Conservation (phyloP, 2,329 filamentous ascomycete species). For the Fonsecaea pugnacius region DNA sequence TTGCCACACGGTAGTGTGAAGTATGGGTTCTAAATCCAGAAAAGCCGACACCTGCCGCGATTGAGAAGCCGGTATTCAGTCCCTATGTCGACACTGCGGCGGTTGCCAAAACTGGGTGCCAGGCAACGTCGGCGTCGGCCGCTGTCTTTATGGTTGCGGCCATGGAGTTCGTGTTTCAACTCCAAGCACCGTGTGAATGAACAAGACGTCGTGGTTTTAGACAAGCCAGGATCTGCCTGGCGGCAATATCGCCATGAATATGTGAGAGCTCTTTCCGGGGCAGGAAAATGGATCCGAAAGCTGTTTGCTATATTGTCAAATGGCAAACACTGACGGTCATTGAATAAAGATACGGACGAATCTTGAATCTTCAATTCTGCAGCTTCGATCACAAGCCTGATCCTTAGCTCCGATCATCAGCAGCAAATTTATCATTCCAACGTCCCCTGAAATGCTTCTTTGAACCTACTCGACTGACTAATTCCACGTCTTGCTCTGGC, state of each 20-base stretch:
- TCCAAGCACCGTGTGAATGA: slow-evolving; percentile 15
- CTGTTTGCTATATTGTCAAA: not conserved
- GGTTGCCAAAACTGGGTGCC: slow-evolving; percentile 2
- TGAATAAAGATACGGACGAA: not conserved
- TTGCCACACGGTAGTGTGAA: not conserved
- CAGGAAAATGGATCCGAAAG: not conserved
- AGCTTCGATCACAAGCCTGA: not conserved
- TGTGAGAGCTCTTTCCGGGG: not conserved
- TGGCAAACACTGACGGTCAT: not conserved
- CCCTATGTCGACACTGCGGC: slow-evolving; percentile 17
- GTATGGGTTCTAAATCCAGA: not conserved
- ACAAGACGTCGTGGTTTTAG: not conserved
- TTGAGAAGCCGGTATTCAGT: slow-evolving; percentile 5
- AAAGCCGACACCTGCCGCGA: not conserved
- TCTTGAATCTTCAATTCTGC: not conserved
- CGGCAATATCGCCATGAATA: not conserved
- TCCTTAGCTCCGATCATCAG: slow-evolving; percentile 7
- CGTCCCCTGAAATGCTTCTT: slow-evolving; percentile 17
- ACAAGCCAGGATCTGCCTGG: not conserved
- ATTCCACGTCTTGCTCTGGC: slow-evolving; percentile 5
- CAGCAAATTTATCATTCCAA: slow-evolving; percentile 19
- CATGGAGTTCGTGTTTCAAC: slow-evolving; percentile 15
- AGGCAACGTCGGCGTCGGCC: not conserved
- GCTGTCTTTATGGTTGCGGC: not conserved
- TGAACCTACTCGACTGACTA: slow-evolving; percentile 12